Evolutionary conservation across 768 basidiomycete species (phyloP), one percentile per base, ranked within the genome.

Genomic region (Russula olivacea): DNA sequence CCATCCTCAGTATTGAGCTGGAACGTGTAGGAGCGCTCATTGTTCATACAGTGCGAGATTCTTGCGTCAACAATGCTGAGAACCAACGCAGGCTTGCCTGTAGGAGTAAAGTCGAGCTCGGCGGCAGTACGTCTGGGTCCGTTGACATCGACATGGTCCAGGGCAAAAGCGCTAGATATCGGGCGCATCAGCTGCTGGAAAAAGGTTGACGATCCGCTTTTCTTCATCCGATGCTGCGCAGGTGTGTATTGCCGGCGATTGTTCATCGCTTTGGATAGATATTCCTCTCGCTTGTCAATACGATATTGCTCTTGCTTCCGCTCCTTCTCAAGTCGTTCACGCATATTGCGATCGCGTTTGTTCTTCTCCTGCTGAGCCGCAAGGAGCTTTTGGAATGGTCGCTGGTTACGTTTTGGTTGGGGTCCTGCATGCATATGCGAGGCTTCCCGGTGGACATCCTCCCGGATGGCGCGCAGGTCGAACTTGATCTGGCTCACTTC

Each of bases 181-280:
- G 91, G 91, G n/a, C 91, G 82, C 86, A 92, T 92, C 75, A 92
- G 79, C 68, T 85, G 87, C 74, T 85, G 87, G 75, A 92, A 81
- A 73, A 93, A 88, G 5, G 88, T 87, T 0, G 86, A 78, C 21
- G 82, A 91, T 79, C 91, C 88, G 76, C 89, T 91, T 75, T 91
- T 89, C 81, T 92, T 92, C 74, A 87, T 84, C n/a, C 89, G 81
- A 65, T 90, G 88, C 70, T 83, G 83, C 32, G 74, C 76, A 4
- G 79, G 72, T 0, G 77, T 72, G 61, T 80, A 77, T 60, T 81
- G 83, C 51, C 84, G 80, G 41, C 78, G 76, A 5, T 75, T 72
- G 48, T 80, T 74, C 87, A 92, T 90, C 2, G 88, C 88, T 69
- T 81, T 83, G 70, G 82, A 87, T 43, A 92, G 76, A 58, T 87